phyloP scores from a whole-genome alignment of 495 filamentous ascomycete genomes.

The Aspergillus funiculosus region DNA sequence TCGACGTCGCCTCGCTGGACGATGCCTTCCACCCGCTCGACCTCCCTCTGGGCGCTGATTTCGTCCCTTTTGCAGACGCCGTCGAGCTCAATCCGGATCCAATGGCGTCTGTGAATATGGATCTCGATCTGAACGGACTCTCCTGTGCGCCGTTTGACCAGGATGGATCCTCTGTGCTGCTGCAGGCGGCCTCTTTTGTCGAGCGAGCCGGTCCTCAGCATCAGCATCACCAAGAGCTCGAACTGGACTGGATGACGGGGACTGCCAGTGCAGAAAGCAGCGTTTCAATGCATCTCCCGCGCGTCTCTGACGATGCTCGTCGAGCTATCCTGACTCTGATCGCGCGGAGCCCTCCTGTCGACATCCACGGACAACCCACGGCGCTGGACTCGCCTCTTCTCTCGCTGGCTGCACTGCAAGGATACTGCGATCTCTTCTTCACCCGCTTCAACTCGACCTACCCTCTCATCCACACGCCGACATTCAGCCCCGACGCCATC shows the following conservation, averaged over 20 bases:
- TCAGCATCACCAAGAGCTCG: background rate
- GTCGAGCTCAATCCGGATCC: constrained; percentile 12
- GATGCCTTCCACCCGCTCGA: constrained; percentile 33
- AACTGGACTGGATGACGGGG: constrained; percentile 35
- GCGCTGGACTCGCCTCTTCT: constrained; percentile 43
- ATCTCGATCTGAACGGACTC: constrained; percentile 1
- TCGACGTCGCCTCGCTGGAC: constrained; percentile 39
- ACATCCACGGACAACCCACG: constrained; percentile 36
- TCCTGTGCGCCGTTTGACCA: background rate
- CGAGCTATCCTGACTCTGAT: constrained; percentile 40
- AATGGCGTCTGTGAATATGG: constrained; percentile 16
- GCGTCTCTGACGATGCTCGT: constrained; percentile 31
- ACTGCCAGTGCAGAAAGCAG: constrained; percentile 10
- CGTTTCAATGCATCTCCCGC: constrained; percentile 17
- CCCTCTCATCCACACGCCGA: constrained; percentile 47
- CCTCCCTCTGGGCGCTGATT: constrained; percentile 24
- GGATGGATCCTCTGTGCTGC: constrained; percentile 15
- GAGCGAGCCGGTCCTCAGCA: constrained; percentile 3
- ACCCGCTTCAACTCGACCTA: constrained; percentile 50
- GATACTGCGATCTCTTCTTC: constrained; percentile 51
- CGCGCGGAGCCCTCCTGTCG: constrained; percentile 33
- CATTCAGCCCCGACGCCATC: constrained; percentile 43
- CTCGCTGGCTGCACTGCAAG: constrained; percentile 41
- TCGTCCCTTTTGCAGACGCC: constrained; percentile 19
- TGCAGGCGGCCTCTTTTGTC: constrained; percentile 17